Base-by-base conservation (phyloP, 352 stramenopile genomes). In the Thalassiosira hispida region DNA sequence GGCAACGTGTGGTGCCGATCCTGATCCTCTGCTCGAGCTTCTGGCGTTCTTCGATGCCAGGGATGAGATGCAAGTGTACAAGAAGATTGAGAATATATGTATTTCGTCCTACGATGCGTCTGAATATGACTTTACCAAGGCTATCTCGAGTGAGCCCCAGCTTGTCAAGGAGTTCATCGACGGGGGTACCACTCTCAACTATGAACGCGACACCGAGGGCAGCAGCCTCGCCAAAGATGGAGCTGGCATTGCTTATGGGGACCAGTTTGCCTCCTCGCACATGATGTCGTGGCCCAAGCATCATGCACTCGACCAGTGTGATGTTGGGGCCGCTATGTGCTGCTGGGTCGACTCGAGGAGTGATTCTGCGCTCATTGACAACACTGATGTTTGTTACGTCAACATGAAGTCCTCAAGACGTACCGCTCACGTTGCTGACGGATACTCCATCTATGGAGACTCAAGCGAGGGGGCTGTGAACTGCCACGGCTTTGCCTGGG, bases 401-500 rank as follows among this genome's bases (percentile, higher is more conserved):
- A 40, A 76, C 67, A 46, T 72, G 23, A 27, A 56, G 12, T 2
- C n/a, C 1, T 57, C 40, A 1, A 55, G 12, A 8, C 46, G 33
- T 3, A 55, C 53, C 1, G 31, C 22, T 18, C 67, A 76, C 25
- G 47, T 76, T 14, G 7, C 7, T 6, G 33, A 70, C n/a, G 67
- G 67, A 16, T 76, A 22, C 1, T 49, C n/a, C n/a, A 71, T 76
- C 23, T 76, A 62, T 51, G 38, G 25, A 9, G 40, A 38, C 16
- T 22, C 18, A 12, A 27, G 3, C 22, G 31, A 56, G 2, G 31
- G 40, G 2, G 11, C 3, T 44, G 3, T 47, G 18, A 18, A 76
- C 67, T 76, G 67, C 20, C 5, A 62, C 1, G 67, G 67, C 2
- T 76, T 76, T 51, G 55, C 67, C 2, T 76, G 67, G 67, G 65